phyloP scores from a whole-genome alignment of 2,329 filamentous ascomycete species.

The Epichloe coenophiala region DNA sequence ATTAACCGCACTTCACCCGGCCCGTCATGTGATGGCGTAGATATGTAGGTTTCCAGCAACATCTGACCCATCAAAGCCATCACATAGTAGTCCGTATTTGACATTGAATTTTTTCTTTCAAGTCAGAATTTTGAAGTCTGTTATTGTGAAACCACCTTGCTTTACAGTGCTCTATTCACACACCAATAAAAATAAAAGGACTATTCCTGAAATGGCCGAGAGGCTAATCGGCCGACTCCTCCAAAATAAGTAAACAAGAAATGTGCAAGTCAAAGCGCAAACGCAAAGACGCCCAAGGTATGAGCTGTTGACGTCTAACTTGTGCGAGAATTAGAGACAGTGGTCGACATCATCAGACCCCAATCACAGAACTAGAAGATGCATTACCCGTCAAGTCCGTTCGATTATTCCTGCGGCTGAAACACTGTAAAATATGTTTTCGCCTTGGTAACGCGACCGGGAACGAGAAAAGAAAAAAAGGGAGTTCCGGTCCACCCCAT shows the following conservation, averaged over 20 bases:
- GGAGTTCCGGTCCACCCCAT: neutral
- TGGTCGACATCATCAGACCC: neutral
- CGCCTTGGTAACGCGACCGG: neutral
- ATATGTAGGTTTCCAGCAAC: neutral
- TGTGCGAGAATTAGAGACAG: neutral
- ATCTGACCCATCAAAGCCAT: neutral
- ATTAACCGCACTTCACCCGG: conserved; percentile 17
- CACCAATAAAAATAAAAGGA: neutral
- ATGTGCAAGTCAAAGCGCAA: neutral
- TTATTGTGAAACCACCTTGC: neutral
- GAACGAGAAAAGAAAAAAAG: neutral
- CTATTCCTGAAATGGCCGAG: neutral
- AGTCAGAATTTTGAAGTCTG: conserved; percentile 1
- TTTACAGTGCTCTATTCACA: neutral
- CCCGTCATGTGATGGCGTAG: conserved; percentile 18
- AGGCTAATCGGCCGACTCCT: neutral
- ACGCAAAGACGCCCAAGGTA: neutral
- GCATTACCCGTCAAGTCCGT: neutral
- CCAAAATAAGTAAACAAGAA: neutral
- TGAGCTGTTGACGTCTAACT: neutral
- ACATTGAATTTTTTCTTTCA: conserved; percentile 4
- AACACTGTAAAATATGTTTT: neutral
- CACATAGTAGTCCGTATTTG: neutral
- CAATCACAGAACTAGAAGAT: neutral
- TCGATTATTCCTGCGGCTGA: neutral